A percentile compares a stretch with the other conserved stretches of the same genome.
phyloP scores from a whole-genome alignment of 2,329 filamentous ascomycete genomes.

The Colletotrichum eremochloae region DNA sequence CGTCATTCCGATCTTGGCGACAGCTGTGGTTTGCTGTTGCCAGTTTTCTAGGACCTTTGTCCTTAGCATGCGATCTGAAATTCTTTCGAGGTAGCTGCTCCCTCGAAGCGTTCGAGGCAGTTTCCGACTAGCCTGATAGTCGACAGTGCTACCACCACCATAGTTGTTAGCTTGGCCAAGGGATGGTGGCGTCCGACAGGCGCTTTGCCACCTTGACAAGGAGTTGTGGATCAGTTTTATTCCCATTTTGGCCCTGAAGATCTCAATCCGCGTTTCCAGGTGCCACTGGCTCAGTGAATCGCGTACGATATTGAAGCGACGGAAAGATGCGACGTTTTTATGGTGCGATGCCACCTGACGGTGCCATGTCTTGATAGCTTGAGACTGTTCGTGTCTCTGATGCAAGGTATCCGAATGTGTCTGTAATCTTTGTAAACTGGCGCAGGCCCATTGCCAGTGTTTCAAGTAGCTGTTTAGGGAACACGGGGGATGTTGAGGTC shows the following conservation, averaged over 20 bases:
- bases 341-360: conserved; percentile 2
- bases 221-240: conserved; percentile 21
- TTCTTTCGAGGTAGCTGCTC: neutral
- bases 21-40: conserved; percentile 15
- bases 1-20: conserved; percentile 7
- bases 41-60: conserved; percentile 32
- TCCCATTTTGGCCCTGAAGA: conserved; percentile 23
- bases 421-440: neutral
- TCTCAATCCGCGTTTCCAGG: conserved; percentile 21
- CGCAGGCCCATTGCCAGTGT: conserved; percentile 16
- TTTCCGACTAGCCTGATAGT: neutral
- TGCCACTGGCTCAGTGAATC: conserved; percentile 27
- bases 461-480: conserved; percentile 4
- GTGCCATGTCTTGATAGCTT: conserved; percentile 11
- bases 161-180: neutral
- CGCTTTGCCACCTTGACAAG: conserved; percentile 24
- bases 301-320: conserved; percentile 3
- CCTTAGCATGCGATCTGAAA: conserved; percentile 29
- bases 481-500: neutral
- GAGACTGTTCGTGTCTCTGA: neutral
- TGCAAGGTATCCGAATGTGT: neutral
- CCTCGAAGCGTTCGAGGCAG: neutral
- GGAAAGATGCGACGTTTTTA: conserved; percentile 4
- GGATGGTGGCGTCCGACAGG: conserved; percentile 18
- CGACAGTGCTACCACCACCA: neutral